These are phyloP conservation scores for Euphrasia arctica DNA, from an alignment of 305 asterid genomes.

Conservation along the genomic window DNA sequence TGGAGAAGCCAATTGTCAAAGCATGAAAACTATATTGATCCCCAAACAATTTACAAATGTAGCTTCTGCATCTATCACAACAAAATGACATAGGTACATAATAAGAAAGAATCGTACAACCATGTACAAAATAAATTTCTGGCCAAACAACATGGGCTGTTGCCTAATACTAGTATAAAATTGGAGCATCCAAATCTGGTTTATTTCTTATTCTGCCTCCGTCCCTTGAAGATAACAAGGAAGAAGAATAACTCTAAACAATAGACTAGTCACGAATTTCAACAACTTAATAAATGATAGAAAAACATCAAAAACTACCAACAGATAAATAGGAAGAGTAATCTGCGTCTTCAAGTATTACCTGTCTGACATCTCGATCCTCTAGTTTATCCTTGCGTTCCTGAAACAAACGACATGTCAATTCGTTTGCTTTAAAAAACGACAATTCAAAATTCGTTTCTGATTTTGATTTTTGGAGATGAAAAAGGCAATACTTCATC, in stretches of 20 bases:
- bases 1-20: conserved; percentile 1
- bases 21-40: background rate
- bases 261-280: too few species aligned
- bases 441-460: background rate
- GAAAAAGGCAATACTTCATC: conserved; percentile 33
- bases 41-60: background rate
- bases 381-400: conserved; percentile 34
- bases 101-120: background rate
- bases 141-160: background rate
- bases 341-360: conserved; percentile 14
- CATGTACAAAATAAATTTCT: background rate
- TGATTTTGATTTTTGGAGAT: background rate
- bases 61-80: background rate
- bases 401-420: conserved; percentile 30
- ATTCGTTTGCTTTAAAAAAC: conserved; percentile 9
- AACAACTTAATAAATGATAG: conserved; percentile 5
- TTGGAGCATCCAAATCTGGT: background rate
- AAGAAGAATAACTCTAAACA: too few species aligned
- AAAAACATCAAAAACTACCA: background rate
- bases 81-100: background rate
- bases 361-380: conserved; percentile 66
- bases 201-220: background rate
- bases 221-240: background rate
- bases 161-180: background rate
- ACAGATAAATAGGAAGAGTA: background rate